A percentile compares a stretch with the other conserved stretches of the same genome.
Evolutionary conservation across 495 filamentous ascomycete genomes (phyloP).

Genomic region (Cenococcum geophilum): DNA sequence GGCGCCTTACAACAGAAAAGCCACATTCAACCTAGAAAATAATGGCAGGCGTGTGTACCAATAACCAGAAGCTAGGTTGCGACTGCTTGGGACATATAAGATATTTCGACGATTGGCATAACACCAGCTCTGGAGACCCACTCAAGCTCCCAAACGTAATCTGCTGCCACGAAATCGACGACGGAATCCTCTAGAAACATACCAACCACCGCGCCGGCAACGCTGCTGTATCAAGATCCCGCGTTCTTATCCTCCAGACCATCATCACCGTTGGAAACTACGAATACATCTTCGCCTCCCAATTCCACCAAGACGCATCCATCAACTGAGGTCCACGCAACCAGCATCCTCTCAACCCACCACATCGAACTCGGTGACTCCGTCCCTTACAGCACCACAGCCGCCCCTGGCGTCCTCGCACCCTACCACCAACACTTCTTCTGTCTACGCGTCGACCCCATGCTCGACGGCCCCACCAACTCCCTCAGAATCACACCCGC

Average conservation of each 20-base stretch:
- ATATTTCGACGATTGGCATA: slow-evolving; percentile 28
- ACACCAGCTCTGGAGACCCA: slow-evolving; percentile 18
- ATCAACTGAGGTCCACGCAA: slow-evolving; percentile 32
- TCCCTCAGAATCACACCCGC: too few species aligned
- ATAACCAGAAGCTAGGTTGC: slow-evolving; percentile 35
- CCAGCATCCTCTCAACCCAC: slow-evolving; percentile 28
- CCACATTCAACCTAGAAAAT: slow-evolving; percentile 34
- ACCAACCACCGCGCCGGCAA: slow-evolving; percentile 32
- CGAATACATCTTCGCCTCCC: slow-evolving; percentile 34
- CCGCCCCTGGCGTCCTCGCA: slow-evolving; percentile 29
- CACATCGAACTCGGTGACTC: slow-evolving; percentile 27
- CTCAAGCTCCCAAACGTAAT: slow-evolving; percentile 31
- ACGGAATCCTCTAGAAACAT: slow-evolving; percentile 36
- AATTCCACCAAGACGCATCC: slow-evolving; percentile 31
- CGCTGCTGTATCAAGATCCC: slow-evolving; percentile 25
- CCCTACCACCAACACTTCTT: slow-evolving; percentile 35
- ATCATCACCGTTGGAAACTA: slow-evolving; percentile 35
- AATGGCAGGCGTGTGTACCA: slow-evolving; percentile 30
- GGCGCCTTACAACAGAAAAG: slow-evolving; percentile 30
- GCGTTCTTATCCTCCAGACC: slow-evolving; percentile 32
- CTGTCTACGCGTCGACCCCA: slow-evolving; percentile 33
- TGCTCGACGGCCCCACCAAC: too few species aligned
- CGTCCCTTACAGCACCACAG: slow-evolving; percentile 28
- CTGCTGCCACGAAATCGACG: slow-evolving; percentile 35
- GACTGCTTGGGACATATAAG: slow-evolving; percentile 36